Evolutionary conservation across 1,139 yeast genomes (phyloP).

Genomic region (Suhomyces coccinellae): DNA sequence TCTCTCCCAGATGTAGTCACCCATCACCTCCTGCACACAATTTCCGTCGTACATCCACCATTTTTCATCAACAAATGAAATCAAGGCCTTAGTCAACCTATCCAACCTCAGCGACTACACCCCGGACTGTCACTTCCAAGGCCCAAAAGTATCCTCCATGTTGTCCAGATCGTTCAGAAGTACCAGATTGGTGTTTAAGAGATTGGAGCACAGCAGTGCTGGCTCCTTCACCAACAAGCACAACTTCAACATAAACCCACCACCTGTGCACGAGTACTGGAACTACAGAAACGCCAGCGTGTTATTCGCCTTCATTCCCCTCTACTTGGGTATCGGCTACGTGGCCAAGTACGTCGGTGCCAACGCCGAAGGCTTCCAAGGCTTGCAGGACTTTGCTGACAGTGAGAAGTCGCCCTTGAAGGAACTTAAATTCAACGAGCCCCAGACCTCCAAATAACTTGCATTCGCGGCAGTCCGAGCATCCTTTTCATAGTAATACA

Average conservation of each 20-base stretch:
- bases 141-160: constrained; percentile 18
- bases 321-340: constrained; percentile 38
- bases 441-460: constrained; percentile 25
- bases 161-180: constrained; percentile 30
- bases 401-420: constrained; percentile 42
- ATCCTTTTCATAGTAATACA: constrained; percentile 6
- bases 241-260: constrained; percentile 47
- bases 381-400: constrained; percentile 37
- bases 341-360: constrained; percentile 35
- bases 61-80: constrained; percentile 11
- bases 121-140: background rate
- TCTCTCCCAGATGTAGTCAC: too few relatives aligned
- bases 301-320: constrained; percentile 41
- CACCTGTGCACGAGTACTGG: constrained; percentile 53
- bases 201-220: constrained; percentile 34
- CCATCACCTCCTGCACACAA: constrained; percentile 4
- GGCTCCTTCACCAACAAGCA: constrained; percentile 43
- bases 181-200: constrained; percentile 24
- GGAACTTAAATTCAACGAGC: constrained; percentile 39
- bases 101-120: background rate
- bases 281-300: constrained; percentile 39
- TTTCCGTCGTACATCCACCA: constrained; percentile 7
- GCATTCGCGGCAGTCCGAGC: constrained; percentile 4
- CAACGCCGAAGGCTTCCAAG: constrained; percentile 29
- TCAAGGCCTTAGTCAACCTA: constrained; percentile 10